Percentiles rank a stretch among this genome's conserved stretches.
Evolutionary conservation across 352 stramenopile species (phyloP).

Genomic region (Globisporangium orthogonon): DNA sequence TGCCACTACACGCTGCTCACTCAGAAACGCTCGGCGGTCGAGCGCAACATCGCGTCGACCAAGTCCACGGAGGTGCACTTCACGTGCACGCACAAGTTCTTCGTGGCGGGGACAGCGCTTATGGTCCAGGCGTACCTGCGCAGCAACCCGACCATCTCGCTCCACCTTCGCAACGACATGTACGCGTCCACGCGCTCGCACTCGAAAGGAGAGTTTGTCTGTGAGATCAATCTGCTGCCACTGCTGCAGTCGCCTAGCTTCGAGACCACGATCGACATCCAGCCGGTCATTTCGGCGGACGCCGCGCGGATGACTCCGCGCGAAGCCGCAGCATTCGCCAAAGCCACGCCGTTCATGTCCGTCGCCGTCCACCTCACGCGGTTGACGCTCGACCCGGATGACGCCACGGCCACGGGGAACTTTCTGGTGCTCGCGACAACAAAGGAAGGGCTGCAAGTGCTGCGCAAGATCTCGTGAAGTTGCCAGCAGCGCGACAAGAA

Average conservation of each 20-base stretch:
- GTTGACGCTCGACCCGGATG: constrained; percentile 26
- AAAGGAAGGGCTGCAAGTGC: constrained; percentile 39
- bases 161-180: constrained; percentile 67
- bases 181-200: constrained; percentile 53
- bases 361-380: constrained; percentile 37
- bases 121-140: constrained; percentile 30
- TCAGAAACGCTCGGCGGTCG: constrained; percentile 52
- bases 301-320: constrained; percentile 36
- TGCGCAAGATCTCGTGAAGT: constrained; percentile 45
- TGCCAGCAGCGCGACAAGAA: background rate
- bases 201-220: constrained; percentile 38
- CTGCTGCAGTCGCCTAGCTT: constrained; percentile 26
- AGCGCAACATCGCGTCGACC: constrained; percentile 16
- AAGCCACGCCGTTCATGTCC: constrained; percentile 41
- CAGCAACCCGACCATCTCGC: constrained; percentile 20
- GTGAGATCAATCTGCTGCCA: constrained; percentile 26
- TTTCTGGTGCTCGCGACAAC: constrained; percentile 41
- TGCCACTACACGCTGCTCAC: constrained; percentile 59
- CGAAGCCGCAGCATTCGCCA: constrained; percentile 36
- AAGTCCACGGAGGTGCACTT: constrained; percentile 29
- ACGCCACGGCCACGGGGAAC: constrained; percentile 23
- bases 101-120: constrained; percentile 23
- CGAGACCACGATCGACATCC: constrained; percentile 50
- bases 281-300: constrained; percentile 15
- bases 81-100: constrained; percentile 62